These are phyloP conservation scores for Millerozyma miso DNA, from an alignment of 805 yeast species.

Conservation along the genomic window DNA sequence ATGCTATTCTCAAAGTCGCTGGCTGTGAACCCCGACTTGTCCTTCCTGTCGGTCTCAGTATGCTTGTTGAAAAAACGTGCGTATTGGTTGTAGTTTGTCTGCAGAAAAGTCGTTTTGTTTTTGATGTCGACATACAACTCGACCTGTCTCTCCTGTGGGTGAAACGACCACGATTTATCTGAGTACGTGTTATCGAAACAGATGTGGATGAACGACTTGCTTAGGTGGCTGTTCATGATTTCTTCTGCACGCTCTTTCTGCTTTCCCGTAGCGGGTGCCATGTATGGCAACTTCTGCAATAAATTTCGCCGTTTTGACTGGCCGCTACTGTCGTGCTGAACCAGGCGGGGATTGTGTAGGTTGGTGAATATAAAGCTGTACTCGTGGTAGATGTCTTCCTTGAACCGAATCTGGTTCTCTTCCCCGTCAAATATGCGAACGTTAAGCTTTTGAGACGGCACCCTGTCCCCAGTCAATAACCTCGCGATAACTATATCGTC, in stretches of 20 bases:
- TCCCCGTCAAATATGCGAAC: conserved; percentile 35
- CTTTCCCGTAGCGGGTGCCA: conserved; percentile 1
- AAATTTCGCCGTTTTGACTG: conserved; percentile 6
- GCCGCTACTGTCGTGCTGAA: conserved; percentile 8
- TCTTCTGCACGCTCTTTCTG: conserved; percentile 10
- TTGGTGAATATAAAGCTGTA: conserved; percentile 33
- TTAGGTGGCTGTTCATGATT: conserved; percentile 16
- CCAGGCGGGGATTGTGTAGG: conserved; percentile 21
- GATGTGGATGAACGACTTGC: conserved; percentile 28
- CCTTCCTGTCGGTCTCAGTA: conserved; percentile 6
- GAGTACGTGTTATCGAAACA: conserved; percentile 41
- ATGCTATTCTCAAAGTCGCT: conserved; percentile 30
- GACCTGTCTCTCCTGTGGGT: conserved; percentile 28
- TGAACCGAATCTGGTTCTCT: conserved; percentile 29
- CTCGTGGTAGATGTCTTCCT: conserved; percentile 27
- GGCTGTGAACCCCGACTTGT: conserved; percentile 17
- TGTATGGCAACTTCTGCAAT: conserved; percentile 4
- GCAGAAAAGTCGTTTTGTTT: conserved; percentile 28
- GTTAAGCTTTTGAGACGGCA: conserved; percentile 31
- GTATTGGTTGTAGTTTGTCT: conserved; percentile 32
- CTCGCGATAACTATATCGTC: conserved; percentile 35
- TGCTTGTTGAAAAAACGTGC: conserved; percentile 29
- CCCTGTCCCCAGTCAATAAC: conserved; percentile 26
- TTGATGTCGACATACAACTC: conserved; percentile 32
- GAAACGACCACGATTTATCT: conserved; percentile 41